Base-by-base conservation (phyloP, 129 eudicot species). In the Glebionis coronaria region DNA sequence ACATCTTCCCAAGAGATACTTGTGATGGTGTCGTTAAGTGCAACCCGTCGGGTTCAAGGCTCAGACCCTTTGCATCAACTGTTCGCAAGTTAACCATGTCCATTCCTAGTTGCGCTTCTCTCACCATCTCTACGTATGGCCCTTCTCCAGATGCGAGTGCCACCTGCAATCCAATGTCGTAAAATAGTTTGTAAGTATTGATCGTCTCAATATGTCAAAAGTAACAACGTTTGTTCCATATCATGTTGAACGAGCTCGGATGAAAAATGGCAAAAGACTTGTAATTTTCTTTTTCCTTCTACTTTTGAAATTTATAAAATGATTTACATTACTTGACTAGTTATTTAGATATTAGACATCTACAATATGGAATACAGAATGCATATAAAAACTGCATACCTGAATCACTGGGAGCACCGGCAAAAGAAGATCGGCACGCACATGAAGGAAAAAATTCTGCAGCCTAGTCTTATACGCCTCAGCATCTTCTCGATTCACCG, bases 21-120 rank as follows among this genome's bases (percentile, higher is more conserved):
- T 85, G 87, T 15, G 91, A 85, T 15, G 80, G 71, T 14, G 91
- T 85, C 55, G 76, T 79, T 13, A 85, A 69, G 73, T 85, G 91
- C 73, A 85, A 56, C 63, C 77, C 73, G 68, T 82, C 91, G 14
- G 77, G 73, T 44, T 79, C 80, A 13, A 85, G 76, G 23, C 28
- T 45, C 58, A 76, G 52, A 31, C 87, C 91, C 68, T 79, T 82
- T 23, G 91, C 91, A 58, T 85, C 88, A 14, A 82, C 44, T 68
- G 63, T 65, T n/a, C 61, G 69, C 46, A 85, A 61, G 69, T 85
- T 85, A 18, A 75, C 3, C 10, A 44, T n/a, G n/a, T n/a, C n/a
- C n/a, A n/a, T n/a, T n/a, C n/a, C n/a, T n/a, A n/a, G n/a, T n/a
- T n/a, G n/a, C n/a, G n/a, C n/a, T n/a, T n/a, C n/a, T n/a, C n/a